These are phyloP conservation scores for Globisporangium rhizosaccharum DNA, from an alignment of 352 stramenopile species.

Conservation along the genomic window DNA sequence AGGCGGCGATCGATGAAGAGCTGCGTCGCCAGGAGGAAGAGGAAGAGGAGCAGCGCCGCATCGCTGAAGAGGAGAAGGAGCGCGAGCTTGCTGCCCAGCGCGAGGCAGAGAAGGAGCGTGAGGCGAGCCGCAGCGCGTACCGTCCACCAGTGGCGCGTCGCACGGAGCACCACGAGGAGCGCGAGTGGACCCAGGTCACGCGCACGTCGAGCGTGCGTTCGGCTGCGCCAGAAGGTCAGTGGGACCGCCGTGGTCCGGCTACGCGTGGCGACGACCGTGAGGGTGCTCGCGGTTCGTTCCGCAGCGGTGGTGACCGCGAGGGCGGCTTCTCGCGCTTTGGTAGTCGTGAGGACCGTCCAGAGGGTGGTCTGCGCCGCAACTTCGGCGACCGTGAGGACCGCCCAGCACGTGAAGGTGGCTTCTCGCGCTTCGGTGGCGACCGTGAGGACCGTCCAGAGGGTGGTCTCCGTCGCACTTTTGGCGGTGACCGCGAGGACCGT, in stretches of 20 bases:
- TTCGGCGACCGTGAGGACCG: slow-evolving; percentile 27
- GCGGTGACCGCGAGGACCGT: too few species aligned
- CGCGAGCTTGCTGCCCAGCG: slow-evolving; percentile 16
- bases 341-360: slow-evolving; percentile 18
- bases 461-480: too few species aligned
- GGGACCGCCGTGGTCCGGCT: slow-evolving; percentile 49
- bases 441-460: slow-evolving; percentile 12
- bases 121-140: slow-evolving; percentile 18
- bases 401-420: slow-evolving; percentile 10
- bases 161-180: slow-evolving; percentile 37
- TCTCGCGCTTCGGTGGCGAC: slow-evolving; percentile 19
- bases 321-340: slow-evolving; percentile 26
- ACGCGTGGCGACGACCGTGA: slow-evolving; percentile 29
- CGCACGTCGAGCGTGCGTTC: slow-evolving; percentile 22
- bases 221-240: slow-evolving; percentile 44
- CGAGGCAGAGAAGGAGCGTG: slow-evolving; percentile 39
- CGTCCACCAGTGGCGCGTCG: slow-evolving; percentile 19
- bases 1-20: slow-evolving; percentile 59
- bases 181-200: slow-evolving; percentile 66
- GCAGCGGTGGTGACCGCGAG: slow-evolving; percentile 21
- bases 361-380: slow-evolving; percentile 22
- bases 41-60: slow-evolving; percentile 36
- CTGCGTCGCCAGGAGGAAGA: slow-evolving; percentile 63
- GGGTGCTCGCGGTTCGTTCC: slow-evolving; percentile 12
- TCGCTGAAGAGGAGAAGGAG: slow-evolving; percentile 46